Evolutionary conservation across 2,329 filamentous ascomycete genomes (phyloP).

Genomic region (Nemania sp.): DNA sequence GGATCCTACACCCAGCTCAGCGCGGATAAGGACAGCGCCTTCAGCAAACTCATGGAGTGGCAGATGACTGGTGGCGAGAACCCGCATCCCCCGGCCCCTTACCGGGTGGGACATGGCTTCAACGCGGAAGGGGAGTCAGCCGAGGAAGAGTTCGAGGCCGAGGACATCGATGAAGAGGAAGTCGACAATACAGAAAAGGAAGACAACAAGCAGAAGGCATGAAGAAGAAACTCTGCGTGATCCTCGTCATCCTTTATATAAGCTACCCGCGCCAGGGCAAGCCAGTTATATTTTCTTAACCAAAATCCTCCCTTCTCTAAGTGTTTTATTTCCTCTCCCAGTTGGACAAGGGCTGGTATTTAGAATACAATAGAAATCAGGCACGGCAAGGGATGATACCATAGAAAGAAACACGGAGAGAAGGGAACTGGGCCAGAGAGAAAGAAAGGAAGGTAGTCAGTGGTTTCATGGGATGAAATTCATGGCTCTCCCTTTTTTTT

Average conservation of each 20-base stretch:
- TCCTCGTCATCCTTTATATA: not conserved
- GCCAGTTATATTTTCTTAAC: not conserved
- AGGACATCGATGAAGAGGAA: slow-evolving; percentile 39
- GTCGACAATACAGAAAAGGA: slow-evolving; percentile 20
- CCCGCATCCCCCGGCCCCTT: slow-evolving; percentile 54
- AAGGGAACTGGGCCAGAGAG: not conserved
- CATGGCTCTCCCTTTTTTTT: not conserved
- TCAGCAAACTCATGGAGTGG: slow-evolving; percentile 98
- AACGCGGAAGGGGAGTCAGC: slow-evolving; percentile 45
- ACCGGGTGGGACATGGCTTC: slow-evolving; percentile 59
- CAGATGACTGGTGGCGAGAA: slow-evolving; percentile 89
- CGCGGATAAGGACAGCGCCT: slow-evolving; percentile 80
- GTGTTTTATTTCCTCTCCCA: slow-evolving; percentile 8
- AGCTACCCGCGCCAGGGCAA: not conserved
- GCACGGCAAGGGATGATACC: slow-evolving; percentile 39
- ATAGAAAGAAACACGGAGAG: slow-evolving; percentile 25
- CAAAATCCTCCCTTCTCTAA: not conserved
- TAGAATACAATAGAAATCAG: slow-evolving; percentile 34
- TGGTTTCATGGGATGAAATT: not conserved
- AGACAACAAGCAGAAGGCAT: slow-evolving; percentile 37
- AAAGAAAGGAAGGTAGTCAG: not conserved
- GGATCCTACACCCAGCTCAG: slow-evolving; percentile 85
- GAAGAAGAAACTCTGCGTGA: slow-evolving; percentile 37
- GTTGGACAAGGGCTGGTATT: slow-evolving; percentile 17
- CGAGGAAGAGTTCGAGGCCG: slow-evolving; percentile 40